A percentile compares a stretch with the other conserved stretches of the same genome.
These are phyloP conservation scores for Suillus weaverae DNA, from an alignment of 768 basidiomycete genomes.

Conservation along the genomic window DNA sequence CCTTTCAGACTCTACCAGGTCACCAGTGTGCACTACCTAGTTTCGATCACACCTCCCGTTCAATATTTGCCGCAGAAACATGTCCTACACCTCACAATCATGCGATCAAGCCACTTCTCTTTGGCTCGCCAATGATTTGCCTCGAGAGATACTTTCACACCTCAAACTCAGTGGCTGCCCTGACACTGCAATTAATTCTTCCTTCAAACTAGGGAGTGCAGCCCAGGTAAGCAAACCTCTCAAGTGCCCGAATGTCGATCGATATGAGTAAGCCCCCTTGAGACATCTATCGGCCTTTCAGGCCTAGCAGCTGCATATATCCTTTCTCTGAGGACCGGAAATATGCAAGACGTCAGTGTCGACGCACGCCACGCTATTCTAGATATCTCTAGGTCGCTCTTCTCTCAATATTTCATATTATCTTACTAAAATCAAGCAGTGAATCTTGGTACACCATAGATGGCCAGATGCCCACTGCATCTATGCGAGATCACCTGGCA, in stretches of 20 bases:
- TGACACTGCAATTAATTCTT: constrained; percentile 49
- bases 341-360: constrained; percentile 49
- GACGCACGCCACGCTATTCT: constrained; percentile 57
- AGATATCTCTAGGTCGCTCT: constrained; percentile 46
- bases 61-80: neutral
- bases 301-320: constrained; percentile 55
- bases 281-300: constrained; percentile 51
- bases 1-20: neutral
- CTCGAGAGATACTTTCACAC: constrained; percentile 34
- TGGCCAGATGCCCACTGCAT: constrained; percentile 30
- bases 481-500: constrained; percentile 49
- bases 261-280: neutral
- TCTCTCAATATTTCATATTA: neutral
- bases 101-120: constrained; percentile 23
- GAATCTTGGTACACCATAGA: constrained; percentile 52
- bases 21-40: neutral
- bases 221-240: constrained; percentile 44
- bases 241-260: neutral
- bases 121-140: constrained; percentile 45
- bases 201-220: constrained; percentile 51
- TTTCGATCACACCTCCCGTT: neutral
- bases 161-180: constrained; percentile 40
- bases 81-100: constrained; percentile 6
- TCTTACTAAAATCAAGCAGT: constrained; percentile 38
- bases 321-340: constrained; percentile 45